Evolutionary conservation across 805 yeast genomes (phyloP).

Genomic region (Pichia eremophila): DNA sequence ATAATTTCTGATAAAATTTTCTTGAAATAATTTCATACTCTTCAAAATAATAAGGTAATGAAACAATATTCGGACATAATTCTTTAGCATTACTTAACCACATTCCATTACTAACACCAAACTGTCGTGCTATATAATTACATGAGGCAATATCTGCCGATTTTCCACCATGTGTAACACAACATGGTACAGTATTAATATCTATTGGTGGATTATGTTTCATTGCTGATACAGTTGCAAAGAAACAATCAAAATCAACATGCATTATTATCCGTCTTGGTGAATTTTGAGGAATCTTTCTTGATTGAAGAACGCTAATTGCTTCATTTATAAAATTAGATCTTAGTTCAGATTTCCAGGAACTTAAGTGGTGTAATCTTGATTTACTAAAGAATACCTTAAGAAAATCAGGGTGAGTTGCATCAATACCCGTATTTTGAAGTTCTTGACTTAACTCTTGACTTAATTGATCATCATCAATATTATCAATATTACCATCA

Average conservation of each 20-base stretch:
- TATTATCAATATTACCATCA: conserved; percentile 8
- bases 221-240: conserved; percentile 75
- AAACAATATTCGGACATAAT: conserved; percentile 51
- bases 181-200: conserved; percentile 42
- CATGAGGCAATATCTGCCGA: conserved; percentile 85
- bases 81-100: conserved; percentile 65
- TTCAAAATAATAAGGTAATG: conserved; percentile 65
- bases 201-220: conserved; percentile 41
- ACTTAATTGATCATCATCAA: conserved; percentile 5
- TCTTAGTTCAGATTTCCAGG: conserved; percentile 73
- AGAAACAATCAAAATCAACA: conserved; percentile 90
- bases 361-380: conserved; percentile 77
- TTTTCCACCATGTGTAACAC: conserved; percentile 50
- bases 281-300: conserved; percentile 8
- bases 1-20: conserved; percentile 51
- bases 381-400: conserved; percentile 68
- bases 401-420: conserved; percentile 71
- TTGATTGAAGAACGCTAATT: conserved; percentile 16
- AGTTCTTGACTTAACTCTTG: conserved; percentile 5
- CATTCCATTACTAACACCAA: conserved; percentile 82
- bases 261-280: conserved; percentile 44
- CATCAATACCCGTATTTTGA: conserved; percentile 31
- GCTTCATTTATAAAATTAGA: conserved; percentile 47
- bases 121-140: conserved; percentile 75
- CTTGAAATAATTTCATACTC: conserved; percentile 60